Evolutionary conservation across 306 rosid species (phyloP).

Genomic region (Quercus agrifolia): DNA sequence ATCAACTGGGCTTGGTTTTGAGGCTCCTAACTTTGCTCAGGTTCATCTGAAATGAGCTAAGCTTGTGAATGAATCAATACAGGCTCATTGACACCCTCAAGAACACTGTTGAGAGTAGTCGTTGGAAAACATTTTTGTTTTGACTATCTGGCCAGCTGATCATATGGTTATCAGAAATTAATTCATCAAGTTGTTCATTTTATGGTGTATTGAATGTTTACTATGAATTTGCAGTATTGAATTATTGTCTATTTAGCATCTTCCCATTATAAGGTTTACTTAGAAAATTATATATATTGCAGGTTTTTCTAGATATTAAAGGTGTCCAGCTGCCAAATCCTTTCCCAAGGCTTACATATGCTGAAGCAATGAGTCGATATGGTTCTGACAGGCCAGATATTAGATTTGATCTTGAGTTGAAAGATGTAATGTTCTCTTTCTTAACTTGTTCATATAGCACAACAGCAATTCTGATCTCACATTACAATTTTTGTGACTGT

Average conservation of each 20-base stretch:
- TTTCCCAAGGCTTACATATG: slow-evolving; percentile 95
- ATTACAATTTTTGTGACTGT: not conserved
- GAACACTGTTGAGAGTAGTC: not conserved
- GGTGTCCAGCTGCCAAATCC: slow-evolving; percentile 82
- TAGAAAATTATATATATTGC: slow-evolving; percentile 29
- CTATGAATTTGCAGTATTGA: slow-evolving; percentile 1
- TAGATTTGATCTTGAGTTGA: slow-evolving; percentile 85
- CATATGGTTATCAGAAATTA: not conserved
- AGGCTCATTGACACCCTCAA: not conserved
- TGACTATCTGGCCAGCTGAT: too few species aligned
- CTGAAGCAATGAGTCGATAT: slow-evolving; percentile 88
- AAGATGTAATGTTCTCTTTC: slow-evolving; percentile 63
- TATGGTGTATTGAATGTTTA: not conserved
- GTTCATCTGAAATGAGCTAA: not conserved
- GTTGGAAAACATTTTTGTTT: not conserved
- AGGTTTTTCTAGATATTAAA: slow-evolving; percentile 87
- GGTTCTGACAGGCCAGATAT: slow-evolving; percentile 91
- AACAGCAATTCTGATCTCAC: slow-evolving; percentile 10
- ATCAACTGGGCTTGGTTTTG: not conserved
- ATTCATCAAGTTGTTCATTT: not conserved
- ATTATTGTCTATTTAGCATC: not conserved
- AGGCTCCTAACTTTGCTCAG: not conserved
- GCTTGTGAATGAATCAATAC: not conserved
- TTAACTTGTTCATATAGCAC: slow-evolving; percentile 7
- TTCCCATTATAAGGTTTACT: slow-evolving; percentile 4